Base-by-base conservation (phyloP, 2,329 filamentous ascomycete genomes). In the Ophiostoma pallidulum region DNA sequence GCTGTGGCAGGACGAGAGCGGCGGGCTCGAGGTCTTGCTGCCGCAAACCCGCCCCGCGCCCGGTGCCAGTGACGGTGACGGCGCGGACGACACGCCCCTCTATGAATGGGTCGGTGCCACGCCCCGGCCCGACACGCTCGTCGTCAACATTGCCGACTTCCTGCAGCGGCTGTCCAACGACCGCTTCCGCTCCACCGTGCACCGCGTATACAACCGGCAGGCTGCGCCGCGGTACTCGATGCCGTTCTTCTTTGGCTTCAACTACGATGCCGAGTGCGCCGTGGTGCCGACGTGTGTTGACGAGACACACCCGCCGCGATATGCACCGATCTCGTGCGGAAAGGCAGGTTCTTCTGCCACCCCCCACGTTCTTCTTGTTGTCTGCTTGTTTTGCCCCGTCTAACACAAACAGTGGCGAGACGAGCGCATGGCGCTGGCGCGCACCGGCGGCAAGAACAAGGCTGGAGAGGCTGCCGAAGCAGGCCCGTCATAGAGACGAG, bases 1-100 rank as follows among this genome's bases (percentile, higher is more conserved):
- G 4, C 60, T 76, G 2, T 72, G 66, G 68, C 69, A 70, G 52
- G 67, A 71, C 51, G 61, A 56, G 47, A 58, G 63, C 20, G 66
- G 67, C 7, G 68, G 68, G 1, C 52, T 71, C 42, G 66, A 70
- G 51, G 61, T 70, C 4, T 50, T 71, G 24, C 26, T 29, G n/a
- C 26, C 44, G 12, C 12, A 13, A 10, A n/a, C 10, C 9, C 14
- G n/a, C n/a, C n/a, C n/a, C n/a, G n/a, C n/a, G n/a, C n/a, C n/a
- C n/a, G n/a, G n/a, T n/a, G n/a, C n/a, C n/a, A n/a, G n/a, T n/a
- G n/a, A n/a, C n/a, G n/a, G n/a, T n/a, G n/a, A n/a, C n/a, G n/a
- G n/a, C n/a, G n/a, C n/a, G n/a, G 19, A 8, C 20, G 26, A 22
- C 19, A 36, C 40, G 12, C 24, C 37, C 1, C n/a, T 40, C 37